These are phyloP conservation scores for Blastocrithidia nonstop DNA, from an alignment of 208 protist species.

Conservation along the genomic window DNA sequence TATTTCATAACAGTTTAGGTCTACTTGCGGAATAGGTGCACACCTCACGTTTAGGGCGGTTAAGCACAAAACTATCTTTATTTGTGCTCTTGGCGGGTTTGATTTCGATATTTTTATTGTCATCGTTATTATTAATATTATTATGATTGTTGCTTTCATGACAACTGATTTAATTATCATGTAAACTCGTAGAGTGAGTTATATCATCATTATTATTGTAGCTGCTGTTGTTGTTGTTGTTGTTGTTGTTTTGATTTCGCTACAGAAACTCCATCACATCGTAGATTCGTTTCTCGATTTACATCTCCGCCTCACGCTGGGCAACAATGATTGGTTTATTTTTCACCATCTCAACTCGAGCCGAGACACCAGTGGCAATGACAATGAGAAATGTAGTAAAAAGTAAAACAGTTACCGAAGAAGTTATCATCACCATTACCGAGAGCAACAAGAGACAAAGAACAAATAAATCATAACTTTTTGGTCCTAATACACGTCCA, in stretches of 20 bases:
- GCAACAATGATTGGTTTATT: conserved; percentile 20
- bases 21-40: too few species aligned
- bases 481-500: conserved; percentile 29
- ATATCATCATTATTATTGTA: not conserved
- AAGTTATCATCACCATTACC: conserved; percentile 19
- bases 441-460: conserved; percentile 30
- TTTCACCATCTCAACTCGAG: conserved; percentile 21
- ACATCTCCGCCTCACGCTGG: conserved; percentile 27
- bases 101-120: too few species aligned
- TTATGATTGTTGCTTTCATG: not conserved
- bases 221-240: conserved; percentile 7
- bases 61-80: too few species aligned
- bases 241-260: conserved; percentile 17
- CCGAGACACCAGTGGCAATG: conserved; percentile 13
- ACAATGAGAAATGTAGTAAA: conserved; percentile 9
- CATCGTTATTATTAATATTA: not conserved
- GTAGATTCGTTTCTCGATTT: conserved; percentile 37
- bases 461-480: conserved; percentile 35
- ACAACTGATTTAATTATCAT: not conserved
- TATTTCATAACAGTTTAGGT: too few species aligned
- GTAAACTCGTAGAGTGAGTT: not conserved
- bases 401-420: conserved; percentile 12
- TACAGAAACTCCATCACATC: conserved; percentile 25
- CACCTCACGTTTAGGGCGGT: too few species aligned
- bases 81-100: too few species aligned